Evolutionary conservation across 176 grass and related monocot species (phyloP).

Genomic region (Alloteropsis semialata): DNA sequence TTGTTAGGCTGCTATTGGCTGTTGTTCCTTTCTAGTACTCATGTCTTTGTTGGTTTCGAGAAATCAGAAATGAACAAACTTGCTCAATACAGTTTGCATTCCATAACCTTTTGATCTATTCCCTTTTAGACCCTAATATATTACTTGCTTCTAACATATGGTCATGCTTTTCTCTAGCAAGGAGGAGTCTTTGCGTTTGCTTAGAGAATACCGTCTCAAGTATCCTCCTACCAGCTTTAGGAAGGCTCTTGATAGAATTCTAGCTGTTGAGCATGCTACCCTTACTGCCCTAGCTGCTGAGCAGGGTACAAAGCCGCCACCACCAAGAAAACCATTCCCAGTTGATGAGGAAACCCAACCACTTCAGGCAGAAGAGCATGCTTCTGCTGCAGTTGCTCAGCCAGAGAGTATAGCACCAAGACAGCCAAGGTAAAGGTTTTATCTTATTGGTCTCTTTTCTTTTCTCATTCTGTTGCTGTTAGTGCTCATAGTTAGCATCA

Average conservation of each 20-base stretch:
- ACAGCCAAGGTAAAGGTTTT: not conserved
- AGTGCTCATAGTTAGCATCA: not conserved
- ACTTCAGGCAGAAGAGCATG: not conserved
- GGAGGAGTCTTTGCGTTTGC: not conserved
- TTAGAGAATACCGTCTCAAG: not conserved
- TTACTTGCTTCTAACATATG: not conserved
- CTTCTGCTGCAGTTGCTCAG: not conserved
- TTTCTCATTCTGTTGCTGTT: not conserved
- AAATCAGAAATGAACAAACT: not conserved
- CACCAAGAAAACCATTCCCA: not conserved
- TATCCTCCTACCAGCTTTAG: not conserved
- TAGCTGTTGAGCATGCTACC: not conserved
- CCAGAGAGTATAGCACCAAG: not conserved
- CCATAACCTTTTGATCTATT: not conserved
- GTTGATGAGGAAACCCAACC: not conserved
- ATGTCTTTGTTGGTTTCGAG: not conserved
- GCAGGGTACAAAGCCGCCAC: not conserved
- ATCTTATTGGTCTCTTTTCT: not conserved
- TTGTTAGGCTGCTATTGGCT: not conserved
- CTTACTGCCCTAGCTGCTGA: not conserved
- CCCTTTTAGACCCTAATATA: not conserved
- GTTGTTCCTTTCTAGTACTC: not conserved
- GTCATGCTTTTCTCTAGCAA: not conserved
- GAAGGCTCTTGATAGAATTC: not conserved
- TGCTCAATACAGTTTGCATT: not conserved